Percentiles rank a stretch among this genome's conserved stretches.
Conservation (phyloP, 257 asterid species). For the Plantago ovata region DNA sequence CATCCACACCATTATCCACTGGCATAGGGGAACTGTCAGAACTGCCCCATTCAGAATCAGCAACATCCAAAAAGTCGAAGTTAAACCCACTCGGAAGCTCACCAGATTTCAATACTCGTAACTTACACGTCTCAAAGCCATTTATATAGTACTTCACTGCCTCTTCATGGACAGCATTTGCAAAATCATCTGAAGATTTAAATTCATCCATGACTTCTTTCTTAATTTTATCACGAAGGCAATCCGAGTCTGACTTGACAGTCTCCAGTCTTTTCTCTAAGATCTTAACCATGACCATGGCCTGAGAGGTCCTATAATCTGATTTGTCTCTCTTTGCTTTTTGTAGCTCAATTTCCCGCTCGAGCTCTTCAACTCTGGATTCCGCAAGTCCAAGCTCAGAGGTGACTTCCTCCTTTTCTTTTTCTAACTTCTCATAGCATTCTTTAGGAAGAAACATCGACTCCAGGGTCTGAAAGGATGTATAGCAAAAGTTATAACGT, state of each 20-base stretch:
- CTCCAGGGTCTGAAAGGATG: neutral
- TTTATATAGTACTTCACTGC: too few species aligned
- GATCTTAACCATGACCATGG: neutral
- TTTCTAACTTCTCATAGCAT: neutral
- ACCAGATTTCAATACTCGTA: too few species aligned
- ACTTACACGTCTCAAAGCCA: too few species aligned
- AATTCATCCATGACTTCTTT: neutral
- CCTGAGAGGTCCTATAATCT: neutral
- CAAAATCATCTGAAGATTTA: too few species aligned
- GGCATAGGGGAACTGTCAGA: too few species aligned
- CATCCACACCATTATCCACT: too few species aligned
- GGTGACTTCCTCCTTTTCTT: neutral
- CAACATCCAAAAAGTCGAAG: too few species aligned
- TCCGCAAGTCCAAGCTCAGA: neutral
- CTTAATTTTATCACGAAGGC: neutral
- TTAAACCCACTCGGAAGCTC: too few species aligned
- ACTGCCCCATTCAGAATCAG: too few species aligned
- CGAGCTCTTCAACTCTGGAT: neutral
- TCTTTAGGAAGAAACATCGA: neutral
- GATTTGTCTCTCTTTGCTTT: neutral
- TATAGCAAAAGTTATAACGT: neutral
- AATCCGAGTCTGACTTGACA: neutral
- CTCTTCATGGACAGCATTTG: neutral
- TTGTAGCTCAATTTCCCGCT: neutral
- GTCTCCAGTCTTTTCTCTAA: neutral